phyloP scores from a whole-genome alignment of 2,329 filamentous ascomycete species.

The Westerdykella ornata region DNA sequence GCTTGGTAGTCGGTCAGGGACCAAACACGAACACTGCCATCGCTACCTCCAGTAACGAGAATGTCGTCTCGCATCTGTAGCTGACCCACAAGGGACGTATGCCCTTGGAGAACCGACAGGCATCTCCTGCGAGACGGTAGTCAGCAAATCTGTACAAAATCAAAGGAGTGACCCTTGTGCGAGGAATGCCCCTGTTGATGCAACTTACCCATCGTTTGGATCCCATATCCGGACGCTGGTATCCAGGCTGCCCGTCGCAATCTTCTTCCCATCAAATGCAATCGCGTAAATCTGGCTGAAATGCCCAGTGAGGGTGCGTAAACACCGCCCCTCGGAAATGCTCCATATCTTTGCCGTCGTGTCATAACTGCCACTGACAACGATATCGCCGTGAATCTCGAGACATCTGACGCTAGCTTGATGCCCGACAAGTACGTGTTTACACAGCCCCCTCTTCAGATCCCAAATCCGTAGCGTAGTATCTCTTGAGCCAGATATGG shows the following conservation, averaged over 20 bases:
- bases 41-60: constrained; percentile 89
- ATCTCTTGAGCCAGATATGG: constrained; percentile 92
- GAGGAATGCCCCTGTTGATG: not conserved
- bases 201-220: constrained; percentile 69
- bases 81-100: constrained; percentile 94
- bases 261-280: constrained; percentile 87
- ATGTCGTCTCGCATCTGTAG: constrained; percentile 93
- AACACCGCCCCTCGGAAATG: constrained; percentile 87
- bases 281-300: constrained; percentile 99
- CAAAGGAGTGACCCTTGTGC: not conserved
- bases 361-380: constrained; percentile 98
- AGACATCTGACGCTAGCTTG: constrained; percentile 92
- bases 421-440: constrained; percentile 86
- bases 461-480: constrained; percentile 96
- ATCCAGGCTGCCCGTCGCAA: constrained; percentile 92
- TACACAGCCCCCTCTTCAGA: constrained; percentile 77
- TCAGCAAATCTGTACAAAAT: not conserved
- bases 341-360: constrained; percentile 97
- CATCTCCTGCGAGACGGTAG: constrained; percentile 49
- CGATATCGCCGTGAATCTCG: constrained; percentile 91
- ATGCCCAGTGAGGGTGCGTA: constrained; percentile 84
- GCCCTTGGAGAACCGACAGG: constrained; percentile 86
- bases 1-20: constrained; percentile 83
- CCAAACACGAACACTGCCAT: constrained; percentile 95
- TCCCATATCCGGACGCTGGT: constrained; percentile 98